Evolutionary conservation across 495 filamentous ascomycete genomes (phyloP).

Genomic region (Penicillium antarcticum): DNA sequence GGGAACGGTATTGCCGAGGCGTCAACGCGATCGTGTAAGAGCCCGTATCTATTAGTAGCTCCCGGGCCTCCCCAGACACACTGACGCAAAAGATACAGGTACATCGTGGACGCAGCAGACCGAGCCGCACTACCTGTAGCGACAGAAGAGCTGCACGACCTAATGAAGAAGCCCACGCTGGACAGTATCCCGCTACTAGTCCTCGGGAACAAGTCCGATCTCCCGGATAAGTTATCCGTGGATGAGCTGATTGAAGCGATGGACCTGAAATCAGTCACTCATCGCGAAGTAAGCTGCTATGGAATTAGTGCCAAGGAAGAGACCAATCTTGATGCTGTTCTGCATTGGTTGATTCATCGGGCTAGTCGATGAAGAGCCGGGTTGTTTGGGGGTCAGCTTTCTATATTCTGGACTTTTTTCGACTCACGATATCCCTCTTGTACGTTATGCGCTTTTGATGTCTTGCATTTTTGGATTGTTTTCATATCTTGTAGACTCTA

Average conservation of each 20-base stretch:
- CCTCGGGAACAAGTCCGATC: slow-evolving; percentile 95
- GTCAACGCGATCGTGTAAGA: slow-evolving; percentile 94
- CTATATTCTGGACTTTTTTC: neutral
- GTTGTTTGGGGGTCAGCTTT: neutral
- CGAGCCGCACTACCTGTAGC: slow-evolving; percentile 76
- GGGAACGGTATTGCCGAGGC: slow-evolving; percentile 96
- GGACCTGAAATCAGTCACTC: slow-evolving; percentile 83
- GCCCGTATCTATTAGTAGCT: neutral
- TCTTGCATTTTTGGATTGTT: slow-evolving; percentile 3
- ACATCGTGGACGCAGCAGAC: slow-evolving; percentile 94
- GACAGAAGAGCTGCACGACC: slow-evolving; percentile 83
- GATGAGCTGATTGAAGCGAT: slow-evolving; percentile 93
- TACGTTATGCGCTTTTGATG: neutral
- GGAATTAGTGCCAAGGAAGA: slow-evolving; percentile 98
- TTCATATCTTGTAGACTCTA: slow-evolving; percentile 10
- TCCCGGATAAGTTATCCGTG: slow-evolving; percentile 80
- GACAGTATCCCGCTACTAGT: slow-evolving; percentile 93
- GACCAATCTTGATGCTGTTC: slow-evolving; percentile 93
- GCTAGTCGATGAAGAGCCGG: slow-evolving; percentile 48
- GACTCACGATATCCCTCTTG: slow-evolving; percentile 1
- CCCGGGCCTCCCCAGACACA: neutral
- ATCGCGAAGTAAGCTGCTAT: slow-evolving; percentile 97
- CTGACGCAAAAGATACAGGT: slow-evolving; percentile 46
- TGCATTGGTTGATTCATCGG: slow-evolving; percentile 94
- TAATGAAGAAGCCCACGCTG: slow-evolving; percentile 81